Conservation (phyloP, 257 asterid species). For the Gentiana dahurica region DNA sequence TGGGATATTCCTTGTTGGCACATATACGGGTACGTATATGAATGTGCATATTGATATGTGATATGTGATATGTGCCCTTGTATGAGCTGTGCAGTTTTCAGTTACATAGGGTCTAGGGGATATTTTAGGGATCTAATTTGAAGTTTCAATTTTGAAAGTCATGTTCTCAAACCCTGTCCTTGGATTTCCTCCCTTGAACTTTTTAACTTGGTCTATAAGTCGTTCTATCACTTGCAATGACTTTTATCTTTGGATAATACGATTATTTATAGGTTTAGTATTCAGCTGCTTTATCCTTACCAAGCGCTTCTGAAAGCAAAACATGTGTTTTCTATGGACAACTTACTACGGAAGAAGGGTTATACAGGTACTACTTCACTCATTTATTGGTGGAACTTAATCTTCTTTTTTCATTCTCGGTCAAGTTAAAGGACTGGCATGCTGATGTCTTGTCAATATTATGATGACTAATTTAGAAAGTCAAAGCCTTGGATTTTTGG, state of each 20-base stretch:
- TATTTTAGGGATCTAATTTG: too few species aligned
- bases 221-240: neutral
- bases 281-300: slow-evolving; percentile 54
- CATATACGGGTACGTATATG: too few species aligned
- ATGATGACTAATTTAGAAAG: too few species aligned
- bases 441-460: neutral
- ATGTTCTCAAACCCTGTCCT: neutral
- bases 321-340: slow-evolving; percentile 73
- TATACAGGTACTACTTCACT: slow-evolving; percentile 40
- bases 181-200: neutral
- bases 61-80: neutral
- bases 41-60: too few species aligned
- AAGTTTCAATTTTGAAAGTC: too few species aligned
- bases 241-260: slow-evolving; percentile 8
- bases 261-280: slow-evolving; percentile 35
- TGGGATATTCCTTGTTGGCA: too few species aligned
- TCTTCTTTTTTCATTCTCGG: neutral
- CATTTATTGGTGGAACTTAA: neutral
- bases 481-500: too few species aligned
- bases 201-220: neutral
- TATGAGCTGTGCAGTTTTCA: slow-evolving; percentile 1
- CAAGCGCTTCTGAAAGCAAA: slow-evolving; percentile 89
- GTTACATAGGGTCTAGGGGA: too few species aligned
- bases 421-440: neutral
- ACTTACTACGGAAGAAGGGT: slow-evolving; percentile 82